These are phyloP conservation scores for Alternaria triticina DNA, from an alignment of 2,329 filamentous ascomycete species.

Conservation along the genomic window DNA sequence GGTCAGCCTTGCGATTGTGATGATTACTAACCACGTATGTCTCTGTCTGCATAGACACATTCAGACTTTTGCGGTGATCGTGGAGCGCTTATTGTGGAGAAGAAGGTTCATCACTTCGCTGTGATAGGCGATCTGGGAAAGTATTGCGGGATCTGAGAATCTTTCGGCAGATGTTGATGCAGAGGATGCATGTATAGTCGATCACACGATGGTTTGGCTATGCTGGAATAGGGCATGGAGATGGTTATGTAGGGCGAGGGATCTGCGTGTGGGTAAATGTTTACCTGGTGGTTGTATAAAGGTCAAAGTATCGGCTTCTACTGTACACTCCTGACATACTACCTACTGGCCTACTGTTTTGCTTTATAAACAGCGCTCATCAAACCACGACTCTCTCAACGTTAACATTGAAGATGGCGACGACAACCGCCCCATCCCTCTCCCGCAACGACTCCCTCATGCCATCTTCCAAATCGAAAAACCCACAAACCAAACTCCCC, in stretches of 20 bases:
- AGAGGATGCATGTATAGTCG: not conserved
- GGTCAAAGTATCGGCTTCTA: not conserved
- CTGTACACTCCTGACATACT: not conserved
- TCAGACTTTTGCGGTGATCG: too few relatives aligned
- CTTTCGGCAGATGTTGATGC: not conserved
- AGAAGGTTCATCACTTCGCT: too few relatives aligned
- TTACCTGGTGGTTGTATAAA: not conserved
- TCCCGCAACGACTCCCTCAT: not conserved
- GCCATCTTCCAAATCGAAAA: too few relatives aligned
- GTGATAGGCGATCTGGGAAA: too few relatives aligned
- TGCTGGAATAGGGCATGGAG: not conserved
- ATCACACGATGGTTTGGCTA: not conserved
- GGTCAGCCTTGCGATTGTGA: not conserved
- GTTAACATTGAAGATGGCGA: not conserved
- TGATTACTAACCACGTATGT: not conserved
- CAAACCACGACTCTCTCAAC: not conserved
- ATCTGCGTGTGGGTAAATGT: not conserved
- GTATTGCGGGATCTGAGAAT: not conserved
- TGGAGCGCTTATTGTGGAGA: too few relatives aligned
- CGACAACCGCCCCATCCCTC: not conserved
- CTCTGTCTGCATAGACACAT: not conserved
- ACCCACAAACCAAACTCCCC: conserved; percentile 4
- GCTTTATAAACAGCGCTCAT: not conserved
- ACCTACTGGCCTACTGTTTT: not conserved
- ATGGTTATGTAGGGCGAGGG: not conserved